phyloP scores from a whole-genome alignment of 345 rosid species.

The Crucihimalaya himalaica region DNA sequence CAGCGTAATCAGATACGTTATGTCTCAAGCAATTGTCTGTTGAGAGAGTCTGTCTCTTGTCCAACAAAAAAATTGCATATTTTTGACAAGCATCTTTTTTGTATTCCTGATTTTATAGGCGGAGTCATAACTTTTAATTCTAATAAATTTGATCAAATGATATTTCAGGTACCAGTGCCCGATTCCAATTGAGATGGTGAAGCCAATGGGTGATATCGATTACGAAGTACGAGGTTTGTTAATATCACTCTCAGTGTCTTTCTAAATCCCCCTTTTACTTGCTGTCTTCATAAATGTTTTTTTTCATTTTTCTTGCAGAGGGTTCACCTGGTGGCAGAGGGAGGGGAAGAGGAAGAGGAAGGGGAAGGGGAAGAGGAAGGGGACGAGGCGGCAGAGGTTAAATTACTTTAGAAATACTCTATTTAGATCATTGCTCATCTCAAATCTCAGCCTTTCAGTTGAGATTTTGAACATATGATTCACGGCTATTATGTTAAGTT shows the following conservation, averaged over 20 bases:
- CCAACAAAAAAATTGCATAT: background rate
- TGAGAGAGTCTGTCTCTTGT: background rate
- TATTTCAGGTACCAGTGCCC: constrained; percentile 74
- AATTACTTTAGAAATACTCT: background rate
- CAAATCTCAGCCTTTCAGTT: background rate
- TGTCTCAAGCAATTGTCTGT: background rate
- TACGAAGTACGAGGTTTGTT: constrained; percentile 64
- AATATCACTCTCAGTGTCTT: background rate
- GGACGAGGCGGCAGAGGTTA: constrained; percentile 42
- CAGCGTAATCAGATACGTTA: background rate
- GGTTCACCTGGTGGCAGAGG: constrained; percentile 76
- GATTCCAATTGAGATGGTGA: constrained; percentile 68
- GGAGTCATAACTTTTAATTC: background rate
- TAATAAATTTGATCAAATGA: background rate
- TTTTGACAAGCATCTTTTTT: background rate
- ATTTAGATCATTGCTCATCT: background rate
- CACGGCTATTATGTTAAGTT: background rate
- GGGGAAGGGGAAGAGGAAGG: constrained; percentile 49
- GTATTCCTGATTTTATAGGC: background rate
- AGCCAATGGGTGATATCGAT: constrained; percentile 46
- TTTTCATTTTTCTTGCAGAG: constrained; percentile 42
- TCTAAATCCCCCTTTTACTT: background rate
- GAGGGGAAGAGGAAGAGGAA: constrained; percentile 66
- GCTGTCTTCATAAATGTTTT: background rate
- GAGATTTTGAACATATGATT: background rate